These are phyloP conservation scores for Coemansia javaensis DNA, from an alignment of 192 early-diverging fungal genomes.

Conservation along the genomic window DNA sequence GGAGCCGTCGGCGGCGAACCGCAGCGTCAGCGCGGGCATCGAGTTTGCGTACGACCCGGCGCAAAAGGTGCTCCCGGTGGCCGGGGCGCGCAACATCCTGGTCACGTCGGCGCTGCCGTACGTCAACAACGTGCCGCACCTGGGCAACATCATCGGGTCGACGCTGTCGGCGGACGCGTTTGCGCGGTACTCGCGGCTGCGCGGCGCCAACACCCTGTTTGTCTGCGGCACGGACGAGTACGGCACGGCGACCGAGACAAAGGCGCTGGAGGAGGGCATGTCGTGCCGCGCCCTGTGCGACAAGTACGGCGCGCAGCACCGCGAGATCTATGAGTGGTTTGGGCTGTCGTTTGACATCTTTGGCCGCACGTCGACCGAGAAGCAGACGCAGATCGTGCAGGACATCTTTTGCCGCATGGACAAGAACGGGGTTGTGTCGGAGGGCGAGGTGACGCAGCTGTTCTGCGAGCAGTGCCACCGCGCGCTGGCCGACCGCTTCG, in stretches of 20 bases:
- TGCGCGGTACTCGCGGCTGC: conserved; percentile 86
- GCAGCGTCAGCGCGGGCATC: conserved; percentile 27
- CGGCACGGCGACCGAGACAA: conserved; percentile 98
- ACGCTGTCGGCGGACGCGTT: conserved; percentile 95
- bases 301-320: conserved; percentile 89
- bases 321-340: conserved; percentile 92
- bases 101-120: conserved; percentile 97
- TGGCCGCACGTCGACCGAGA: conserved; percentile 85
- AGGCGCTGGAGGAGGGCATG: conserved; percentile 88
- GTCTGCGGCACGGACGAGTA: conserved; percentile 99
- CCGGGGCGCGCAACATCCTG: conserved; percentile 73
- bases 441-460: conserved; percentile 80
- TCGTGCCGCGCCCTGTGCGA: conserved; percentile 91
- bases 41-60: conserved; percentile 25
- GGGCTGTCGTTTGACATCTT: conserved; percentile 90
- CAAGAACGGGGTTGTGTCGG: conserved; percentile 64
- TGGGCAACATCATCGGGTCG: conserved; percentile 99
- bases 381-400: conserved; percentile 93
- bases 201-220: conserved; percentile 85
- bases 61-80: conserved; percentile 26
- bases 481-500: conserved; percentile 97
- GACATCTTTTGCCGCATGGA: conserved; percentile 76
- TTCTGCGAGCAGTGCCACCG: conserved; percentile 83
- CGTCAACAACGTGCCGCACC: conserved; percentile 98
- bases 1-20: conserved; percentile 40